phyloP scores from a whole-genome alignment of 1,284 basidiomycete genomes.

The Inonotus hispidus region DNA sequence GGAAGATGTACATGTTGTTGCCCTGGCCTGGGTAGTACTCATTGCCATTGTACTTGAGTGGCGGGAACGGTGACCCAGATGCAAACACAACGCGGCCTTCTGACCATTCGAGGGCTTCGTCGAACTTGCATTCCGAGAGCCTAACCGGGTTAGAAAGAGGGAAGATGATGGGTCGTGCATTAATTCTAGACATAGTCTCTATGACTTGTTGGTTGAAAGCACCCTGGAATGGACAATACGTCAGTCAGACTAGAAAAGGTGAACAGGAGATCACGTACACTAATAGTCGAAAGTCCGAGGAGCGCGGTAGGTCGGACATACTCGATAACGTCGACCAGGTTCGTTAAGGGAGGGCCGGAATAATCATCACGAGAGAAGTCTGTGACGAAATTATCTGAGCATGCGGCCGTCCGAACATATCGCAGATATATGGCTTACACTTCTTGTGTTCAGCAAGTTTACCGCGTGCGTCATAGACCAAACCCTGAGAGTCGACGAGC shows the following conservation, averaged over 20 bases:
- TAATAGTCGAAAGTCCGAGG: slow-evolving; percentile 85
- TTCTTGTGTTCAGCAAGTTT: slow-evolving; percentile 81
- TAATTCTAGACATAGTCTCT: slow-evolving; percentile 78
- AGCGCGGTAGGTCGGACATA: slow-evolving; percentile 90
- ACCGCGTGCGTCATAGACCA: slow-evolving; percentile 70
- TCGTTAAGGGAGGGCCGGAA: slow-evolving; percentile 65
- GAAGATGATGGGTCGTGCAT: slow-evolving; percentile 89
- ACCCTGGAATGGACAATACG: slow-evolving; percentile 34
- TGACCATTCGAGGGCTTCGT: slow-evolving; percentile 77
- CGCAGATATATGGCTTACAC: slow-evolving; percentile 38
- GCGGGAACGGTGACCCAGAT: slow-evolving; percentile 85
- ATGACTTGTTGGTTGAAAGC: slow-evolving; percentile 80
- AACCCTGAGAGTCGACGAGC: slow-evolving; percentile 83
- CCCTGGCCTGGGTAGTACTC: slow-evolving; percentile 82
- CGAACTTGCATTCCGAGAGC: slow-evolving; percentile 82
- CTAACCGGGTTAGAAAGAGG: slow-evolving; percentile 92
- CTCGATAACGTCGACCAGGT: slow-evolving; percentile 77
- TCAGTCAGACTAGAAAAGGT: slow-evolving; percentile 11
- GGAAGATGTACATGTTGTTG: slow-evolving; percentile 86
- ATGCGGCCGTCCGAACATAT: neutral
- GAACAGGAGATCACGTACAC: slow-evolving; percentile 33
- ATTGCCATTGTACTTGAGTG: slow-evolving; percentile 52
- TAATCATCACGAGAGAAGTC: slow-evolving; percentile 83
- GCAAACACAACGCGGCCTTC: slow-evolving; percentile 80
- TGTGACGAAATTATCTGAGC: slow-evolving; percentile 28